Conservation (phyloP, 1,139 yeast species). For the Suhomyces ambrosiae region DNA sequence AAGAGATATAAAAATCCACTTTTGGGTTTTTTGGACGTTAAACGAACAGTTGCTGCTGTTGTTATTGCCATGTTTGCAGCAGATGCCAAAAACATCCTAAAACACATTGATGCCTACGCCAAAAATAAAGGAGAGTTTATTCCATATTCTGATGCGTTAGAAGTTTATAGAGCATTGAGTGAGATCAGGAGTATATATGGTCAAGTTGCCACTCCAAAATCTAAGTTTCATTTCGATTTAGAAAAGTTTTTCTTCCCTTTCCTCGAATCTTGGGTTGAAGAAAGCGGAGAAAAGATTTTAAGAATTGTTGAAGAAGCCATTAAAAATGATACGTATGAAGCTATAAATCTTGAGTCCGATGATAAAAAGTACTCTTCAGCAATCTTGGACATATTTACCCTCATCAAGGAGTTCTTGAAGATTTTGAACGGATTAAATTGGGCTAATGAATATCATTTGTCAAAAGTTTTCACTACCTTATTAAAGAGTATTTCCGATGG, state of each 20-base stretch:
- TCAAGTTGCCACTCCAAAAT: conserved; percentile 46
- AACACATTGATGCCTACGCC: conserved; percentile 53
- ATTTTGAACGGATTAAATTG: conserved; percentile 61
- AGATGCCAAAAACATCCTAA: conserved; percentile 64
- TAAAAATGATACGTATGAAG: conserved; percentile 56
- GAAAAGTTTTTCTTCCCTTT: conserved; percentile 64
- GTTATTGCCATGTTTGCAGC: conserved; percentile 63
- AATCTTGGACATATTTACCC: conserved; percentile 65
- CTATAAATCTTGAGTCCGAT: conserved; percentile 48
- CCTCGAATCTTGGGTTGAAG: conserved; percentile 57
- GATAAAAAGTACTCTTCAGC: conserved; percentile 50
- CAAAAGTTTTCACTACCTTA: conserved; percentile 58
- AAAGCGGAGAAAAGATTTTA: conserved; percentile 51
- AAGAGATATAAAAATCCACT: conserved; percentile 64
- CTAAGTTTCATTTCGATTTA: conserved; percentile 53
- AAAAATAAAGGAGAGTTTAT: conserved; percentile 40
- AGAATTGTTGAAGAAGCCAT: conserved; percentile 58
- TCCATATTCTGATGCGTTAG: conserved; percentile 61
- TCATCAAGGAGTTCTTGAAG: conserved; percentile 59
- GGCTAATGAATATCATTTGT: conserved; percentile 62
- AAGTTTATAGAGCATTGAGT: conserved; percentile 56
- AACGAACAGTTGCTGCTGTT: conserved; percentile 57
- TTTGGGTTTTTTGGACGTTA: conserved; percentile 57
- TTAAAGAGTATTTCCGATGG: conserved; percentile 67
- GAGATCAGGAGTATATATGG: conserved; percentile 56